These are phyloP conservation scores for Candolleomyces aberdarensis DNA, from an alignment of 768 basidiomycete genomes.

Conservation along the genomic window DNA sequence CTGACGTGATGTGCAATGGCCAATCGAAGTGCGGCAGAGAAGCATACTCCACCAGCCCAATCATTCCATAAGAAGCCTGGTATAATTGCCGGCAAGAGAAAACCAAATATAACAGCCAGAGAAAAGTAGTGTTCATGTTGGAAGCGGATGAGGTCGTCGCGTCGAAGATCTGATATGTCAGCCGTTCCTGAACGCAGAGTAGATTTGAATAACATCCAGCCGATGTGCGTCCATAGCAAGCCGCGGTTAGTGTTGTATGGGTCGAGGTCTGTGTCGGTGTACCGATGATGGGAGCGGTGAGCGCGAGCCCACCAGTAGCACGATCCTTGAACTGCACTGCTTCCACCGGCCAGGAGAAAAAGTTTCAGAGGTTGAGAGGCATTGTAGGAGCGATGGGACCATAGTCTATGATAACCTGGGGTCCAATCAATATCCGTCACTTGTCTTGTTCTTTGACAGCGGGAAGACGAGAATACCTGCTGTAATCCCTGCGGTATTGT, in stretches of 20 bases:
- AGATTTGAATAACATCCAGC: constrained; percentile 84
- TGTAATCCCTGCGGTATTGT: constrained; percentile 40
- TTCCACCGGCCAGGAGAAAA: constrained; percentile 68
- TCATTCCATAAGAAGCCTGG: constrained; percentile 74
- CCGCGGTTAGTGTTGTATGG: constrained; percentile 82
- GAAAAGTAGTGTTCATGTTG: constrained; percentile 74
- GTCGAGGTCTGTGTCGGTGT: constrained; percentile 85
- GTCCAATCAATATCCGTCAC: background rate
- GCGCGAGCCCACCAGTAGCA: constrained; percentile 86
- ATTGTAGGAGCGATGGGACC: constrained; percentile 83
- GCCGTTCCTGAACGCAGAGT: constrained; percentile 65
- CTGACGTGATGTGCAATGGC: constrained; percentile 79
- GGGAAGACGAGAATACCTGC: constrained; percentile 31
- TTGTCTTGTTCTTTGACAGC: background rate
- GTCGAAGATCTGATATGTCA: constrained; percentile 69
- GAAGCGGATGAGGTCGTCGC: constrained; percentile 69
- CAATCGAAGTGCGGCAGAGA: constrained; percentile 68
- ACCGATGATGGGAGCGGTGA: constrained; percentile 80
- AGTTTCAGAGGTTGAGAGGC: constrained; percentile 70
- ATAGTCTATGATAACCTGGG: constrained; percentile 77
- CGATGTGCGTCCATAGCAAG: constrained; percentile 74
- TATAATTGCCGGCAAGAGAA: constrained; percentile 61
- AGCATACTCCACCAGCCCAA: constrained; percentile 75
- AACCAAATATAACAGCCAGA: constrained; percentile 65
- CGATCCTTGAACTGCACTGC: constrained; percentile 83